Base-by-base conservation (phyloP, 306 rosid species). In the Comarum palustre region DNA sequence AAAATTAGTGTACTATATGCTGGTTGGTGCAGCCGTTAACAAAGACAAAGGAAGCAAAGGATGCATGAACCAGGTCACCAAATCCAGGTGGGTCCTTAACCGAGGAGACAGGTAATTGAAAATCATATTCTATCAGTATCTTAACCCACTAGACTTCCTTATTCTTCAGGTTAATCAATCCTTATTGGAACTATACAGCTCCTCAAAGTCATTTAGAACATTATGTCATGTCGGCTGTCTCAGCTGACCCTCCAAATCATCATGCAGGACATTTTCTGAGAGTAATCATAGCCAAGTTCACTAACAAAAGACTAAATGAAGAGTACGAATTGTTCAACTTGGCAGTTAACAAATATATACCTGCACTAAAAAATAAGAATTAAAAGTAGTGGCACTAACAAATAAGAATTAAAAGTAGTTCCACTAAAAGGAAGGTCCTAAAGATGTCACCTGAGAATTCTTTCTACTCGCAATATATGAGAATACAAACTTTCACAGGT, bases 21-120 rank as follows among this genome's bases (percentile, higher is more conserved):
- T 42, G 36, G 78, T 73, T 61, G 77, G 64, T 31, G 12, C 22
- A 17, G 74, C 61, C 17, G 8, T 20, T 1, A 24, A 72, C 75
- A 55, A 27, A 34, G 13, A 0, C 20, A 22, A 55, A 1, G 25
- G 24, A 47, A 55, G n/a, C 43, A 50, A 54, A 66, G 63, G 86
- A 78, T 82, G 76, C 89, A 82, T 84, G 89, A 87, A 82, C 83
- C 82, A 63, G 64, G 55, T 71, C 80, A 55, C 31, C 31, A 20
- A 62, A 67, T 82, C 76, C 17, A 69, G 16, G 86, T 79, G 84
- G 86, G 84, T 22, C 83, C 81, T 65, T 48, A 19, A 50, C 39
- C 38, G 72, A 42, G 52, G 45, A 19, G 46, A 34, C 45, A 10
- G 55, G 11, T 54, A n/a, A 55, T 25, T 55, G 51, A 63, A 38